Base-by-base conservation (phyloP, 495 filamentous ascomycete species). In the Hypoxylon subgilvum region DNA sequence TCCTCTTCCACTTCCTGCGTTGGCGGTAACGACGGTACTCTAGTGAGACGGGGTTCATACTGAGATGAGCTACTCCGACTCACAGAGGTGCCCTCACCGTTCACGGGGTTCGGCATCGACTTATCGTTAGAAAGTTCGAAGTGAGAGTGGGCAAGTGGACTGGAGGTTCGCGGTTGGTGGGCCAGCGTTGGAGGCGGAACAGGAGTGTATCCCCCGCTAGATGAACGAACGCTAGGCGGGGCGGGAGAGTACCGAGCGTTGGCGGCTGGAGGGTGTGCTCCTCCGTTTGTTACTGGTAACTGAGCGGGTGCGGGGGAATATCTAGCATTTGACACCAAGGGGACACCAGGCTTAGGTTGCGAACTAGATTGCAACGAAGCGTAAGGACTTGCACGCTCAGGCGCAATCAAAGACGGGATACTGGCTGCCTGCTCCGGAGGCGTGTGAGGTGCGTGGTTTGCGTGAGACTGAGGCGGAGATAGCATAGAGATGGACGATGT, bases 101-200 rank as follows among this genome's bases (percentile, higher is more conserved):
- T 75, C 31, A 50, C 48, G 8, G 69, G 49, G 6, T 38, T 63
- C 39, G 67, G 65, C 5, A 73, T 69, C 2, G 72, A 21, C 52
- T 63, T 69, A 54, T 80, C 79, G 43, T 76, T 72, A 18, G 72
- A 76, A 13, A 77, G 70, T 65, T 82, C 74, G 32, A 80, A 82
- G 63, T 92, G 85, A 21, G 89, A 82, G 61, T 92, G 85, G 14
- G 89, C 92, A 22, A 95, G 76, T 8, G 90, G 91, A 66, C 91
- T 96, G 14, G 89, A 94, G 14, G 90, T 94, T 46, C 90, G 84
- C 6, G 91, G 90, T 51, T 89, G 89, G 71, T 91, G 91, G 9
- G 87, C 80, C 63, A 91, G 74, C 3, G 79, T 56, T 3, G 82
- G 77, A 21, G 82, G 73, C 41, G 72, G 71, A 58, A 64, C 52